These are phyloP conservation scores for Ampelocalamus luodianensis DNA, from an alignment of 176 grass and related monocot genomes.

Conservation along the genomic window DNA sequence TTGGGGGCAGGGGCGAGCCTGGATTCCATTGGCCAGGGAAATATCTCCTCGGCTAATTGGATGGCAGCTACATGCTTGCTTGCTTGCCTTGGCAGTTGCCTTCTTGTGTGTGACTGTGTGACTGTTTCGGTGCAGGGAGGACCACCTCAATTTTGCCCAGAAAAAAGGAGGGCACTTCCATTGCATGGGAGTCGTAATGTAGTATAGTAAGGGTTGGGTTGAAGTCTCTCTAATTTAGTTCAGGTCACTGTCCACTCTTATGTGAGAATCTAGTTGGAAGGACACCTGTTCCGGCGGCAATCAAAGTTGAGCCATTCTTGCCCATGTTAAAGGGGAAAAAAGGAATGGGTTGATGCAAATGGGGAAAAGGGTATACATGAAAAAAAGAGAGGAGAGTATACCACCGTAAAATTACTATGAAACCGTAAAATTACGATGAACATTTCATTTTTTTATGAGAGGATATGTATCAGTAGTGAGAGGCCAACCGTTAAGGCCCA, in stretches of 20 bases:
- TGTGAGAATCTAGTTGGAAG: too few relatives aligned
- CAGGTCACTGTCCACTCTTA: too few relatives aligned
- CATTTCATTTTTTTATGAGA: background rate
- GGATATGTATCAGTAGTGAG: background rate
- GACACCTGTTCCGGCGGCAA: too few relatives aligned
- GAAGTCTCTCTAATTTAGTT: too few relatives aligned
- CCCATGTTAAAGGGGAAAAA: background rate
- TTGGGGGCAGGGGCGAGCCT: slow-evolving; percentile 23
- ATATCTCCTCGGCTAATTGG: slow-evolving; percentile 40
- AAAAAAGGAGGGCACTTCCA: background rate
- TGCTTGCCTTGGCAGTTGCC: background rate
- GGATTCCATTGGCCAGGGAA: slow-evolving; percentile 42
- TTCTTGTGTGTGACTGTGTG: background rate
- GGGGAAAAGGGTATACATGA: background rate
- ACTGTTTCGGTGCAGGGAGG: background rate
- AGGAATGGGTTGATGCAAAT: background rate
- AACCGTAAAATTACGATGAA: background rate
- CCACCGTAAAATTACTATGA: background rate
- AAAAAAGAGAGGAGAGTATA: background rate
- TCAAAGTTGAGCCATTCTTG: slow-evolving; percentile 22
- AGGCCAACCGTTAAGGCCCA: too few relatives aligned
- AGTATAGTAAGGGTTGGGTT: background rate
- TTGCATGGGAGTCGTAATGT: background rate
- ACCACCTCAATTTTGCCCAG: background rate
- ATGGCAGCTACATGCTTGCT: slow-evolving; percentile 11